Conservation (phyloP, 257 asterid species). For the Eustoma russellianum region DNA sequence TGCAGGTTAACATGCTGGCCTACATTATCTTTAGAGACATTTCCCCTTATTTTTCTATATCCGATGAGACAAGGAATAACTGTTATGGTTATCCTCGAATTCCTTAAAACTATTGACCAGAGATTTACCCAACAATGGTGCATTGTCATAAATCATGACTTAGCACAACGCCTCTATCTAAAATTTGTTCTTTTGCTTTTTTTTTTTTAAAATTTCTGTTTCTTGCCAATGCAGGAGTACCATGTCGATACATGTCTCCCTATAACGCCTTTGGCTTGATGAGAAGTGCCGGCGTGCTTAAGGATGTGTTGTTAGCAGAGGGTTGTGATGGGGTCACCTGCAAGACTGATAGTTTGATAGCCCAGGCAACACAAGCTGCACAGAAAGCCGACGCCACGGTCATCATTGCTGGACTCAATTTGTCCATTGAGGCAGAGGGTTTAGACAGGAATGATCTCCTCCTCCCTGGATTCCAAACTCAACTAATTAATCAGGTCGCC, state of each 20-base stretch:
- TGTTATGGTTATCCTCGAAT: no score
- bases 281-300: not conserved
- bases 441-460: slow-evolving; percentile 23
- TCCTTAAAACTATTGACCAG: no score
- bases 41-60: no score
- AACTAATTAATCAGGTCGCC: slow-evolving; percentile 26
- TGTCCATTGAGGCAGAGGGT: slow-evolving; percentile 27
- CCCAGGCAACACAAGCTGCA: slow-evolving; percentile 28
- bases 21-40: no score
- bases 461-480: slow-evolving; percentile 35
- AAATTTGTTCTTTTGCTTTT: not conserved
- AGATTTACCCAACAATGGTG: no score
- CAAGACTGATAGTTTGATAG: slow-evolving; percentile 11
- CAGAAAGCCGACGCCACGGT: slow-evolving; percentile 28
- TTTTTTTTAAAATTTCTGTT: not conserved
- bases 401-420: slow-evolving; percentile 27
- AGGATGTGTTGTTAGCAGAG: slow-evolving; percentile 9
- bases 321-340: slow-evolving; percentile 35
- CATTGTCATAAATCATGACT: no score
- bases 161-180: no score
- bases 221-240: slow-evolving; percentile 19
- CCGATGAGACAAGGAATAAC: no score
- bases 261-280: slow-evolving; percentile 15
- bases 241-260: slow-evolving; percentile 30
- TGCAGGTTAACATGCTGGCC: no score